phyloP scores from a whole-genome alignment of 1,139 yeast species.

The Protomyces gravidus region DNA sequence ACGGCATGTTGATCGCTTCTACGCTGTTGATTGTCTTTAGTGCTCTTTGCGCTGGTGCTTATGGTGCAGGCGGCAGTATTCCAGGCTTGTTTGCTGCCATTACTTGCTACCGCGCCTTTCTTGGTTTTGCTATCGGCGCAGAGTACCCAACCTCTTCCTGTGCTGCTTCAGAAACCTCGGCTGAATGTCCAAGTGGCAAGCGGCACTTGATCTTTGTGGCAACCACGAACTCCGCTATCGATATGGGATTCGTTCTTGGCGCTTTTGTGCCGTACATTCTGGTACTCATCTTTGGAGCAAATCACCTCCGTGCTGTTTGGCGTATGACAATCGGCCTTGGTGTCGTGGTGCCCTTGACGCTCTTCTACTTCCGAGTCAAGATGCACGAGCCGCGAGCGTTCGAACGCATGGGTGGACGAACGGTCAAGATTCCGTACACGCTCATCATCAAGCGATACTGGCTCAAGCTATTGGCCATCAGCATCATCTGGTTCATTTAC shows the following conservation, averaged over 20 bases:
- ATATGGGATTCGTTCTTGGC: conserved; percentile 75
- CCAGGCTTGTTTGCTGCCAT: conserved; percentile 75
- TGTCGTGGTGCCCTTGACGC: conserved; percentile 77
- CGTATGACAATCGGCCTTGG: conserved; percentile 88
- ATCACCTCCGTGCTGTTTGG: conserved; percentile 81
- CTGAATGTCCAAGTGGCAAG: conserved; percentile 67
- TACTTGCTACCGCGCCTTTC: conserved; percentile 76
- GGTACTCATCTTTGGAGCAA: conserved; percentile 70
- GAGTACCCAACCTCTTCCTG: conserved; percentile 94
- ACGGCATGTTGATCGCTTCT: conserved; percentile 76
- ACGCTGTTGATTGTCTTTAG: conserved; percentile 57
- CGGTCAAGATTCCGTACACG: conserved; percentile 61
- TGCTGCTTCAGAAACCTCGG: conserved; percentile 89
- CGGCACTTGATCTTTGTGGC: conserved; percentile 56
- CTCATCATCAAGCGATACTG: conserved; percentile 74
- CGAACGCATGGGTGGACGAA: conserved; percentile 64
- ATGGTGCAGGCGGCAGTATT: conserved; percentile 69
- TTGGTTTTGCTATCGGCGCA: conserved; percentile 68
- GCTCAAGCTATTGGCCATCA: conserved; percentile 67
- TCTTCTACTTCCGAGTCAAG: conserved; percentile 71
- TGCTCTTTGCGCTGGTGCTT: conserved; percentile 72
- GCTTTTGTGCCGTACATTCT: conserved; percentile 83
- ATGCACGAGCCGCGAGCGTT: conserved; percentile 70
- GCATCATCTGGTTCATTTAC: conserved; percentile 84
- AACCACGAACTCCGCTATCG: conserved; percentile 85